These are phyloP conservation scores for Colletotrichum eleusines DNA, from an alignment of 2,329 filamentous ascomycete genomes.

Conservation along the genomic window DNA sequence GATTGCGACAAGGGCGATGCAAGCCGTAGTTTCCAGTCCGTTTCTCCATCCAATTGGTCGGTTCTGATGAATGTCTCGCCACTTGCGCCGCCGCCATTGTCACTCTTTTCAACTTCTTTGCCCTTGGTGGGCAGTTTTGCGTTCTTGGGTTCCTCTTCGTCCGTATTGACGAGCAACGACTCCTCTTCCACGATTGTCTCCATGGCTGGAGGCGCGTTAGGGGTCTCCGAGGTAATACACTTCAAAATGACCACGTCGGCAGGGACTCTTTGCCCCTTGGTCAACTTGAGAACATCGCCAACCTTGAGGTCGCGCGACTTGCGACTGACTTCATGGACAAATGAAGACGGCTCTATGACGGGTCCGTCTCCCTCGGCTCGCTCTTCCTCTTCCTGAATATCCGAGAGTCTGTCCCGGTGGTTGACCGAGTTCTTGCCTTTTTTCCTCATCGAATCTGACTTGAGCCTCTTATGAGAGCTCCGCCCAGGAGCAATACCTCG, in stretches of 20 bases:
- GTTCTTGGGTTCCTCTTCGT: slow-evolving; percentile 48
- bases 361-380: slow-evolving; percentile 58
- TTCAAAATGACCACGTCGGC: slow-evolving; percentile 95
- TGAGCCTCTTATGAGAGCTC: slow-evolving; percentile 58
- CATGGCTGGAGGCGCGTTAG: slow-evolving; percentile 46
- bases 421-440: slow-evolving; percentile 53
- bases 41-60: slow-evolving; percentile 97
- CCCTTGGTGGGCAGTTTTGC: slow-evolving; percentile 49
- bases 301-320: slow-evolving; percentile 92
- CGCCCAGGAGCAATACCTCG: slow-evolving; percentile 48
- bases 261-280: slow-evolving; percentile 92
- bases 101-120: slow-evolving; percentile 49
- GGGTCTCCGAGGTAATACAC: slow-evolving; percentile 73
- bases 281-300: slow-evolving; percentile 93
- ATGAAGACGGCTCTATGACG: slow-evolving; percentile 57
- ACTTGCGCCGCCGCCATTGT: slow-evolving; percentile 58
- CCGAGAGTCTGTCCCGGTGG: slow-evolving; percentile 64
- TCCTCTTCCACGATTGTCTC: slow-evolving; percentile 49
- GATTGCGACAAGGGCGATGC: slow-evolving; percentile 88
- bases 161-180: slow-evolving; percentile 56
- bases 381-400: slow-evolving; percentile 78
- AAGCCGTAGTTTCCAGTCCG: slow-evolving; percentile 95
- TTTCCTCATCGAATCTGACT: slow-evolving; percentile 57
- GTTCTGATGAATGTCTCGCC: slow-evolving; percentile 98
- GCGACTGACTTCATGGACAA: slow-evolving; percentile 76